Percentiles rank a stretch among this genome's conserved stretches.
Conservation (phyloP, 1,284 basidiomycete genomes). For the Heterobasidion parviporum region DNA sequence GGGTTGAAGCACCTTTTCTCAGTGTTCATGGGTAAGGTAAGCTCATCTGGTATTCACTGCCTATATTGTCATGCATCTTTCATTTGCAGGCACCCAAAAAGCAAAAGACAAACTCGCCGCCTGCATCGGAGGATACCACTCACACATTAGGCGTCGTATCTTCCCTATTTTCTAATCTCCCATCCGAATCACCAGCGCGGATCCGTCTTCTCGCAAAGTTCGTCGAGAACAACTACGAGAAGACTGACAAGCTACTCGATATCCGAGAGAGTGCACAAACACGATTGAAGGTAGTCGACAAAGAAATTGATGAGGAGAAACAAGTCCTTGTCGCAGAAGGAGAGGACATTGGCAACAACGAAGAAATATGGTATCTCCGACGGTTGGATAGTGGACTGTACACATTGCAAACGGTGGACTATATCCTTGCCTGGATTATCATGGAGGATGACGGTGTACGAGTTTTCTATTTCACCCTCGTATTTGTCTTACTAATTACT, state of each 20-base stretch:
- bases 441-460: constrained; percentile 98
- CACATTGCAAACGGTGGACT: constrained; percentile 86
- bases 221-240: constrained; percentile 86
- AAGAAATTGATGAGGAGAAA: constrained; percentile 58
- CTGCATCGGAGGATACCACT: constrained; percentile 75
- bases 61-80: background rate
- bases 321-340: constrained; percentile 53
- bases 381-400: constrained; percentile 84
- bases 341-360: constrained; percentile 52
- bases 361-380: constrained; percentile 76
- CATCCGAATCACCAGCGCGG: constrained; percentile 76
- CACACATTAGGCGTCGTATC: constrained; percentile 87
- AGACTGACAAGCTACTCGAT: constrained; percentile 88
- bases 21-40: constrained; percentile 88
- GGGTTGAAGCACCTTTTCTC: constrained; percentile 89
- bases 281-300: constrained; percentile 52
- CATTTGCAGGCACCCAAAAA: constrained; percentile 45
- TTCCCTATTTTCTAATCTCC: constrained; percentile 84
- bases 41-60: constrained; percentile 1
- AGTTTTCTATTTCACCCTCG: background rate
- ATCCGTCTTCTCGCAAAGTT: constrained; percentile 90
- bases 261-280: constrained; percentile 64
- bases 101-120: constrained; percentile 39
- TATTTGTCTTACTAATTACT: constrained; percentile 9
- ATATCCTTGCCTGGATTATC: constrained; percentile 88